A percentile compares a stretch with the other conserved stretches of the same genome.
Evolutionary conservation across 257 asterid genomes (phyloP).

Genomic region (Jacaranda mimosifolia): DNA sequence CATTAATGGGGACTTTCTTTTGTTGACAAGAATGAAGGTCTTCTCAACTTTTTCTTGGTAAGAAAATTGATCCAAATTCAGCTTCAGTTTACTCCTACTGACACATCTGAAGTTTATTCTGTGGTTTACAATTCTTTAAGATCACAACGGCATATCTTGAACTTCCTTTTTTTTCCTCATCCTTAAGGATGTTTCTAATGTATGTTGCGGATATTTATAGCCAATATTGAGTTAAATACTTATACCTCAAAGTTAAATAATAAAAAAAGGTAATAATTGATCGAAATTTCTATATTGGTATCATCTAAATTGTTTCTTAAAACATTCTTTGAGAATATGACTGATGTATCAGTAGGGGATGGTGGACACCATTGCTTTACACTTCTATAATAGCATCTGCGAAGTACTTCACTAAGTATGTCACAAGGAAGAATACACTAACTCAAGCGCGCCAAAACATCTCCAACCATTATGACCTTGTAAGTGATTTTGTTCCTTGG

Average conservation of each 20-base stretch:
- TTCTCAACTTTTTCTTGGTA: constrained; percentile 72
- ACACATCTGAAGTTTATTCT: neutral
- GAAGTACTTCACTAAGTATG: constrained; percentile 62
- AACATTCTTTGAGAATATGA: constrained; percentile 27
- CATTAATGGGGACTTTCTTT: constrained; percentile 80
- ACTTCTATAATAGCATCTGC: constrained; percentile 64
- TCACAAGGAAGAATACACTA: constrained; percentile 62
- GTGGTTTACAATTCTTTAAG: neutral
- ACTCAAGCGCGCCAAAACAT: constrained; percentile 80
- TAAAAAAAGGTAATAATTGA: constrained; percentile 55
- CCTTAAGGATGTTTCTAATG: constrained; percentile 37
- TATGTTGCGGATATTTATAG: constrained; percentile 57
- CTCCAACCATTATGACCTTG: constrained; percentile 71
- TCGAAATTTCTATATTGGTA: neutral
- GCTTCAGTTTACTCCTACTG: too few species aligned
- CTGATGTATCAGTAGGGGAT: constrained; percentile 52
- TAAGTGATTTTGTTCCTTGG: constrained; percentile 28
- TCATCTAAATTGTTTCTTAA: neutral
- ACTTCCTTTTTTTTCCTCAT: constrained; percentile 14
- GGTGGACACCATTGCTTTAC: constrained; percentile 72
- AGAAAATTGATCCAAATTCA: constrained; percentile 19
- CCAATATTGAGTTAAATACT: constrained; percentile 64
- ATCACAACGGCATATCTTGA: neutral
- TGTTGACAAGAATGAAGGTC: constrained; percentile 66
- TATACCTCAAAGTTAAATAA: constrained; percentile 43